Base-by-base conservation (phyloP, 371 early-diverging fungal species). In the Haplosporangium sp. region DNA sequence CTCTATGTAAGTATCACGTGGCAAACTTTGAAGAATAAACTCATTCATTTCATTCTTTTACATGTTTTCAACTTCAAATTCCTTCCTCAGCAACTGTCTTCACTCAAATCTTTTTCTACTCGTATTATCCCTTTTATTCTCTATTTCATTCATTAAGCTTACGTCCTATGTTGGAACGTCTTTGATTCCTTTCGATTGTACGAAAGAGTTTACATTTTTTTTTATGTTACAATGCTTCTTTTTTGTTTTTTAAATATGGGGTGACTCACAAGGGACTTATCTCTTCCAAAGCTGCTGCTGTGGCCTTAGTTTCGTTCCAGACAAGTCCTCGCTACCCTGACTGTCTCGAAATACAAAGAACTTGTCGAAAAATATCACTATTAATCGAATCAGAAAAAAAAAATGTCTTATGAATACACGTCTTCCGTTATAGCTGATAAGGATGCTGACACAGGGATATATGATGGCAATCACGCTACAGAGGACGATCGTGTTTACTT, bases 401-500 rank as follows among this genome's bases (percentile, higher is more conserved):
- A 27, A 55, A 65, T 57, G 58, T 38, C 69, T 50, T 15, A 34
- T 44, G 39, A 40, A 40, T 9, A 64, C 34, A 34, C 67, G 42
- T 37, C 37, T 45, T 17, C 61, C 42, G 34, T n/a, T 38, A 40
- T 65, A 17, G 63, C 50, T 50, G 57, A 53, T 52, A 71, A 65
- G 40, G 65, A 64, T 20, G 45, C 57, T 48, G 65, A 71, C 63
- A 1, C 48, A 17, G 13, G 48, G 13, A 17, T 48, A 5, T 67
- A 67, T 60, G 72, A 76, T 57, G 47, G 13, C 39, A 67, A 61
- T 15, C 27, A 47, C 50, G n/a, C 13, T 58, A 62, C 47, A 55
- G 69, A 72, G 1, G 67, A 61, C 39, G 77, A 72, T 37, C 69
- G 45, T 4, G 63, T 62, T 44, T 73, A 78, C 55, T 55, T 67